Evolutionary conservation across 768 basidiomycete species (phyloP).

Genomic region (Phylloporus rhodoxanthus): DNA sequence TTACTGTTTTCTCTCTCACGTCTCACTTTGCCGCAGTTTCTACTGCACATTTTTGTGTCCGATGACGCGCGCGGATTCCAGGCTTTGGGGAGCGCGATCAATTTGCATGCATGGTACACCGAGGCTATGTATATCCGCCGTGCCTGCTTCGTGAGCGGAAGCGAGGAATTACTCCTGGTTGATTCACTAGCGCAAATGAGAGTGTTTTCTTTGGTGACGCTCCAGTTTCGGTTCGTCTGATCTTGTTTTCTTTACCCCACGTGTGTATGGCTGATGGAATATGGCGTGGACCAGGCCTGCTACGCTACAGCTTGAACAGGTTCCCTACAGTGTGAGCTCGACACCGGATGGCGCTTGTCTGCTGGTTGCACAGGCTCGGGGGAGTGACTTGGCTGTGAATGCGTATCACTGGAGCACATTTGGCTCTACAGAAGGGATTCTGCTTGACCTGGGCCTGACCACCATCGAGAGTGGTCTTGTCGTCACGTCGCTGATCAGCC

Average conservation of each 20-base stretch:
- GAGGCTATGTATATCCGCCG: conserved; percentile 25
- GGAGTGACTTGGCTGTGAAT: conserved; percentile 18
- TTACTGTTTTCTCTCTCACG: accelerated
- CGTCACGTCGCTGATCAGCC: conserved; percentile 43
- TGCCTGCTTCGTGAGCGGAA: conserved; percentile 43
- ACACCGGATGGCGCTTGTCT: conserved; percentile 55
- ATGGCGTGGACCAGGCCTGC: conserved; percentile 36
- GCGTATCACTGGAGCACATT: conserved; percentile 56
- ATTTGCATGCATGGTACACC: conserved; percentile 42
- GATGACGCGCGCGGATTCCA: conserved; percentile 42
- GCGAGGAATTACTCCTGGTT: conserved; percentile 48
- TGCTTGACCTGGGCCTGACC: conserved; percentile 29
- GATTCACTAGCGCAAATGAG: conserved; percentile 40
- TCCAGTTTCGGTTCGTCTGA: conserved; percentile 44
- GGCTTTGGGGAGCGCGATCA: conserved; percentile 36
- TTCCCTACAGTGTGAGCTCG: conserved; percentile 32
- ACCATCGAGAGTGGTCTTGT: conserved; percentile 17
- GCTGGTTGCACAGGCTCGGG: conserved; percentile 28
- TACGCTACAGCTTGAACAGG: conserved; percentile 32
- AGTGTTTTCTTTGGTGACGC: conserved; percentile 49
- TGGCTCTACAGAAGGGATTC: conserved; percentile 44
- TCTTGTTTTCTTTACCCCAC: background rate
- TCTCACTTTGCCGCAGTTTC: conserved; percentile 18
- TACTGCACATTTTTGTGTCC: conserved; percentile 42
- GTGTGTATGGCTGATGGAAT: background rate